Percentiles rank a stretch among this genome's conserved stretches.
These are phyloP conservation scores for Hanseniaspora osmophila DNA, from an alignment of 805 yeast genomes.

Conservation along the genomic window DNA sequence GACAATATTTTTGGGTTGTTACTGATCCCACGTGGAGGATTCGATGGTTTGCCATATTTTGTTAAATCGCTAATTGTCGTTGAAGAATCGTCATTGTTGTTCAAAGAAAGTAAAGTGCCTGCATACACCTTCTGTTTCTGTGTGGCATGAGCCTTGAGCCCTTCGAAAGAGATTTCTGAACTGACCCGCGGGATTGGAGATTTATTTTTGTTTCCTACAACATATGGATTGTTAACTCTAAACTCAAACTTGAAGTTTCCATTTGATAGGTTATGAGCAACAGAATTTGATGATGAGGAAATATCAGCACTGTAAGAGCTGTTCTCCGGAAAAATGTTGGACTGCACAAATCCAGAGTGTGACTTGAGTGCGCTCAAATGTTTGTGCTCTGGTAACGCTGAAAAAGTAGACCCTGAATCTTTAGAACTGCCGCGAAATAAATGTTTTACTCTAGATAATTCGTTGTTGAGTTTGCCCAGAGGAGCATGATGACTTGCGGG, in stretches of 20 bases:
- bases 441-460: not conserved
- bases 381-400: not conserved
- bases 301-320: not conserved
- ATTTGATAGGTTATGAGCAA: conserved; percentile 16
- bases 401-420: not conserved
- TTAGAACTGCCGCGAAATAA: not conserved
- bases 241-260: conserved; percentile 22
- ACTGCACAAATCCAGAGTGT: not conserved
- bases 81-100: too few relatives aligned
- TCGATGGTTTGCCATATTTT: too few relatives aligned
- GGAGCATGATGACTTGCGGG: not conserved
- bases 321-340: not conserved
- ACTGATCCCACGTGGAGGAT: too few relatives aligned
- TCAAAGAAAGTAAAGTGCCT: too few relatives aligned
- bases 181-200: not conserved
- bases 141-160: not conserved
- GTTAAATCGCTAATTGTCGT: not conserved
- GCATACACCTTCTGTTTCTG: too few relatives aligned
- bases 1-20: too few relatives aligned
- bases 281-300: conserved; percentile 2
- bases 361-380: not conserved
- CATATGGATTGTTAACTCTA: conserved; percentile 6
- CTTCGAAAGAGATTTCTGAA: not conserved
- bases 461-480: not conserved
- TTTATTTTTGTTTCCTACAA: conserved; percentile 1